Base-by-base conservation (phyloP, 1,284 basidiomycete genomes). In the Phellopilus nigrolimitatus region DNA sequence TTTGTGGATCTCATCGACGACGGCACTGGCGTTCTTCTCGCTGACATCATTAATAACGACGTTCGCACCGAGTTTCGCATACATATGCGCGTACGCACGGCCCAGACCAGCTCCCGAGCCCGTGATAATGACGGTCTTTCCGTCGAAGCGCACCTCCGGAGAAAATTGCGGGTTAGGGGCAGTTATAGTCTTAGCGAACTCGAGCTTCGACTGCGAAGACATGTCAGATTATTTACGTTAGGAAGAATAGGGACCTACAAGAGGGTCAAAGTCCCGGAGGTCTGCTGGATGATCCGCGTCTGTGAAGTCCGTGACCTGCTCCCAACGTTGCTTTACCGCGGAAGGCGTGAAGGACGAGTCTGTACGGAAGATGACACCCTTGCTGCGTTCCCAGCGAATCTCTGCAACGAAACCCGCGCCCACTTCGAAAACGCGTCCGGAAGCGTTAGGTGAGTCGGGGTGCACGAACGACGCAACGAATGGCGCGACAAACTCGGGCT, bases 31-130 rank as follows among this genome's bases (percentile, higher is more conserved):
- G 19, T 80, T 84, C 62, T 91, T 89, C 64, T 89, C 87, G 64
- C 78, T 91, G 52, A 99, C 87, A 65, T 99, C 97, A 68, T 99
- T 99, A 55, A 99, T 83, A 37, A 99, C 91, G 30, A 99, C 91
- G 63, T 97, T 98, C 19, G 93, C 95, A 27, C 97, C 97, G 3
- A 95, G 79, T 56, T 80, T 83, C 37, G 79, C 91, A 63, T 90
- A 99, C 85, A 97, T 90, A 52, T 87, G 74, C 0, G 97, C 91
- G 66, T 99, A 97, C 3, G 84, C 82, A 41, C 94, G 84, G 22
- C 97, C 97, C 28, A 99, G 84, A 52, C 94, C 95, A 27, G 87
- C 89, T 37, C 94, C 94, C 12, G 92, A 89, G 47, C 97, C 97
- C 2, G 97, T 99, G 62, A 99, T 79, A 59, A 99, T 84, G 53